These are phyloP conservation scores for Dorcoceras hygrometricum DNA, from an alignment of 257 asterid species.

Conservation along the genomic window DNA sequence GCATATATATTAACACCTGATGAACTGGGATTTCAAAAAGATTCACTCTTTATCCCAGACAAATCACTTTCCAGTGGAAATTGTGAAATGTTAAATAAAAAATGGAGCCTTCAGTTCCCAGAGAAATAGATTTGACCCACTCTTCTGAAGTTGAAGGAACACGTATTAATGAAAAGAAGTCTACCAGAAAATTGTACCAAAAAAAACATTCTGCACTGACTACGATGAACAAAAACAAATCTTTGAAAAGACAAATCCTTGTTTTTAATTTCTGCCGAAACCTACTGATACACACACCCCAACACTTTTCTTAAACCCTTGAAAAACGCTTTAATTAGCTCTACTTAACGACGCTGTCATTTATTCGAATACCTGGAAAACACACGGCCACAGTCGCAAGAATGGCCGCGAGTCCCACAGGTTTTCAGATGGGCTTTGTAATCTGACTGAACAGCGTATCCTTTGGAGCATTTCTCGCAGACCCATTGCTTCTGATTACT, in stretches of 20 bases:
- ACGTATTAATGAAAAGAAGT: background rate
- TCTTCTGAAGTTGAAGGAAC: background rate
- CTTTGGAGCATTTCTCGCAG: constrained; percentile 61
- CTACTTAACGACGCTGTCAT: too few species aligned
- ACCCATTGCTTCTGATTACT: constrained; percentile 67
- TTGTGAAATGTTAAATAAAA: too few species aligned
- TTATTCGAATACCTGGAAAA: constrained; percentile 66
- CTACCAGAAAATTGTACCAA: constrained; percentile 11
- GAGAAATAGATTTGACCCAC: background rate
- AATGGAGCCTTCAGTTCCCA: background rate
- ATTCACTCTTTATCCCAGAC: background rate
- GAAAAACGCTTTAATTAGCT: background rate
- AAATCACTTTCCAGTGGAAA: too few species aligned
- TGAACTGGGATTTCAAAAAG: background rate
- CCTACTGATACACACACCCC: background rate
- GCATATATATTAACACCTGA: background rate
- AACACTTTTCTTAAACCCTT: constrained; percentile 32
- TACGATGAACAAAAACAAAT: constrained; percentile 26
- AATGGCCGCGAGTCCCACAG: constrained; percentile 72
- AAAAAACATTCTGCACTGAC: constrained; percentile 38
- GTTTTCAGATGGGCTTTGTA: constrained; percentile 71
- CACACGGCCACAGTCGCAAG: constrained; percentile 75
- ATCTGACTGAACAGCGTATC: constrained; percentile 71
- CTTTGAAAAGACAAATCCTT: constrained; percentile 28
- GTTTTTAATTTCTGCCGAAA: constrained; percentile 18